Evolutionary conservation across 2,329 filamentous ascomycete species (phyloP).

Genomic region (Aureobasidium sp.): DNA sequence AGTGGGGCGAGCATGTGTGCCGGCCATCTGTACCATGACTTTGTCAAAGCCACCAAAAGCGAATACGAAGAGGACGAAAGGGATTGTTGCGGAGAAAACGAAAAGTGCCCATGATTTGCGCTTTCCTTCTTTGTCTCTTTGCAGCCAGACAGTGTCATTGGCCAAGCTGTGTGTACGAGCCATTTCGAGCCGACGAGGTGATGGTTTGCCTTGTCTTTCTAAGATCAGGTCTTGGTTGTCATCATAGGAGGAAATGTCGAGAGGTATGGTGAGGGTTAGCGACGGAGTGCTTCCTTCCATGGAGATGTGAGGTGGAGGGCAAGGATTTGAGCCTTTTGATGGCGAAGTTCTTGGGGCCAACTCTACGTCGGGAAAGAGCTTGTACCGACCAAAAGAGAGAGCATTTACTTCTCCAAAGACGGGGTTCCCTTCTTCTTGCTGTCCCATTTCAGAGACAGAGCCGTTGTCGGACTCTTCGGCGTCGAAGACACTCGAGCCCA

Average conservation of each 20-base stretch:
- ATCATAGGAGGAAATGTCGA: background rate
- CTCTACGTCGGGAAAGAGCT: background rate
- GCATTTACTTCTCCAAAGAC: background rate
- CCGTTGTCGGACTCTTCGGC: background rate
- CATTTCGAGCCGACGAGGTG: background rate
- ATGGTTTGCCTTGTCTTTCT: background rate
- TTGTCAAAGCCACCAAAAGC: background rate
- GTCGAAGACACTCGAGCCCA: background rate
- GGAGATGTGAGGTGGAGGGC: background rate
- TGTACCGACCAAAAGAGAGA: background rate
- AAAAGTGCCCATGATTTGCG: constrained; percentile 4
- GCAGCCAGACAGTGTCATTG: background rate
- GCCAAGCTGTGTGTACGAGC: background rate
- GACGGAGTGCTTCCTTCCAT: background rate
- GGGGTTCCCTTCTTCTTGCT: background rate
- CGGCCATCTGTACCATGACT: background rate
- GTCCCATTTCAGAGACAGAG: background rate
- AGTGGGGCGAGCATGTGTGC: constrained; percentile 1
- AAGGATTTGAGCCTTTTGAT: background rate
- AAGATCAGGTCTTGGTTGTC: constrained; percentile 1
- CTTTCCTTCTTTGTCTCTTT: constrained; percentile 3
- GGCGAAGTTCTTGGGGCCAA: background rate
- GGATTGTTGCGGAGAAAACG: background rate
- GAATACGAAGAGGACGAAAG: background rate
- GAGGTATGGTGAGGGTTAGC: constrained; percentile 1